Evolutionary conservation across 768 basidiomycete species (phyloP).

Genomic region (Suillus hirtellus): DNA sequence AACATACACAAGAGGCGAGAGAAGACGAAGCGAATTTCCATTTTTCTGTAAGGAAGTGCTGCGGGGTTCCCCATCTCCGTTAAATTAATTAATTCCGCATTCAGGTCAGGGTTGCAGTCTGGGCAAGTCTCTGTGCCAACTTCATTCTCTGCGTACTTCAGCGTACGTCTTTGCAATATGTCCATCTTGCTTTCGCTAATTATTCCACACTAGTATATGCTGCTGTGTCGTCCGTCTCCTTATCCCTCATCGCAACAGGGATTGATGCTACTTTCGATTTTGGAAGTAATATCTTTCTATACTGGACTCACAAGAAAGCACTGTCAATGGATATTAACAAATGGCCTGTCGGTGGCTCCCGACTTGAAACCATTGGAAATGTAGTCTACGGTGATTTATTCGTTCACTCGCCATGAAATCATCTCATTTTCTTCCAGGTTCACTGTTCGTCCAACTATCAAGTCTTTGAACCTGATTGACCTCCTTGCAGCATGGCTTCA

Average conservation of each 20-base stretch:
- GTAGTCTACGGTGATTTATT: slow-evolving; percentile 68
- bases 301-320: slow-evolving; percentile 77
- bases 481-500: slow-evolving; percentile 69
- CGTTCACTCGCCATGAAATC: background rate
- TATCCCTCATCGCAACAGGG: slow-evolving; percentile 86
- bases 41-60: slow-evolving; percentile 51
- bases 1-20: slow-evolving; percentile 81
- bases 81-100: background rate
- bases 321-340: slow-evolving; percentile 71
- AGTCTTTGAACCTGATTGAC: slow-evolving; percentile 5
- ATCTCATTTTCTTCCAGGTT: slow-evolving; percentile 39
- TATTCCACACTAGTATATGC: slow-evolving; percentile 70
- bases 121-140: slow-evolving; percentile 80
- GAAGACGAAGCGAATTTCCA: slow-evolving; percentile 66
- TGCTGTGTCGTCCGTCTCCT: slow-evolving; percentile 78
- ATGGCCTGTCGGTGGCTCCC: slow-evolving; percentile 92
- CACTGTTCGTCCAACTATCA: slow-evolving; percentile 36
- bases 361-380: slow-evolving; percentile 88
- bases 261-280: slow-evolving; percentile 88
- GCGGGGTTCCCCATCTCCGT: background rate
- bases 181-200: slow-evolving; percentile 4
- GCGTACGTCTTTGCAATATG: slow-evolving; percentile 40
- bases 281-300: slow-evolving; percentile 80
- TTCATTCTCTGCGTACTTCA: slow-evolving; percentile 70
- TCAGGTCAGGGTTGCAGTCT: slow-evolving; percentile 87